Base-by-base conservation (phyloP, 225 moss, liverwort and hornwort species). In the Takakia lepidozioides region DNA sequence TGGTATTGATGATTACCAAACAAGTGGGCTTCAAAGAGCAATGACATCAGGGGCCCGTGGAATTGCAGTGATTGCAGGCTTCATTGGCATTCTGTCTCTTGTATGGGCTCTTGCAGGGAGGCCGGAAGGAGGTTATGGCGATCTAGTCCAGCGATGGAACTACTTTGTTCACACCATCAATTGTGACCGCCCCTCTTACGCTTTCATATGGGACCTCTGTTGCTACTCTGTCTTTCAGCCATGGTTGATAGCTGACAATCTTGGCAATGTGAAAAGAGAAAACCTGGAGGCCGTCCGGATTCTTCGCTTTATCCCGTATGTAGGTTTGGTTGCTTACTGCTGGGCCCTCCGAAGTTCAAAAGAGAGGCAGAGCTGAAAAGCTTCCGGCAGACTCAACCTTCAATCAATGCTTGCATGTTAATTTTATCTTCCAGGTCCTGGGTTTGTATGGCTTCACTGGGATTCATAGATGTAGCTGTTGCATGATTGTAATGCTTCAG, bases 161-260 rank as follows among this genome's bases (percentile, higher is more conserved):
- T 87, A 82, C 34, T 69, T 90, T 65, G 5, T 64, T 2, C 40
- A 61, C 25, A 23, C 73, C 3, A 27, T 85, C 10, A 56, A 60
- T 23, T 72, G 63, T 8, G 95, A 95, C 41, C 90, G 95, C 5
- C 80, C 84, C 16, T 64, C 82, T 6, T 95, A 90, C 38, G 95
- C 95, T 1, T 95, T 95, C 53, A 6, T 90, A 9, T 90, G 95
- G 95, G 95, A 90, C 50, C 37, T 95, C 54, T 61, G 56, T 41
- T 74, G 86, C 35, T 95, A 81, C 53, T 36, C 72, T 4, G 38
- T 77, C 36, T 90, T 95, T 38, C 95, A 95, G 55, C 90, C 90
- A 2, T 90, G 86, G 90, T 68, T 95, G 29, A 81, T 95, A 0
- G 82, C 80, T 7, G 90, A 87, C 49, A 95, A 95, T 56, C 63